These are phyloP conservation scores for Alternaria rosae DNA, from an alignment of 2,329 filamentous ascomycete species.

Conservation along the genomic window DNA sequence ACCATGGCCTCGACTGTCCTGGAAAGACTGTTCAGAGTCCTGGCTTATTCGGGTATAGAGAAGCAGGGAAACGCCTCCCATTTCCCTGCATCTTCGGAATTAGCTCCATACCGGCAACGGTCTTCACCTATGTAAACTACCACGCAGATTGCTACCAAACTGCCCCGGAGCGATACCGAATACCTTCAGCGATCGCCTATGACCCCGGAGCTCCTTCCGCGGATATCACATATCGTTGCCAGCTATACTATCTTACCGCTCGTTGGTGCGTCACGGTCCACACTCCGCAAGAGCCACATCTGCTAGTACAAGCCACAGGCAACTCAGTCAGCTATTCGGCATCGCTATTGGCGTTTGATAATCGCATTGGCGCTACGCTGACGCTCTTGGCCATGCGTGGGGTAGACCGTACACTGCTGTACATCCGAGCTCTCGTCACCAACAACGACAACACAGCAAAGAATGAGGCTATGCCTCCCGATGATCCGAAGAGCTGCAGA, in stretches of 20 bases:
- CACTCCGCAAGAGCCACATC: not conserved
- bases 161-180: not conserved
- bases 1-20: not conserved
- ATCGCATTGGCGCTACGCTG: not conserved
- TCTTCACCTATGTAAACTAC: not conserved
- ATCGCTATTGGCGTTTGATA: not conserved
- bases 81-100: not conserved
- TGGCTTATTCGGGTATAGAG: not conserved
- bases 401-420: not conserved
- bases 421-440: not conserved
- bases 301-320: not conserved
- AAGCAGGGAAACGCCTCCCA: not conserved
- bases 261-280: not conserved
- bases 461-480: not conserved
- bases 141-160: not conserved
- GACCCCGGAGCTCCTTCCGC: not conserved
- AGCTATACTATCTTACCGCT: not conserved
- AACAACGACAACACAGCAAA: not conserved
- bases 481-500: not conserved
- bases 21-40: not conserved
- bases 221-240: not conserved
- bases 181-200: not conserved
- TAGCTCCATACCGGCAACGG: not conserved
- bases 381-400: not conserved
- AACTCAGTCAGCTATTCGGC: not conserved